Base-by-base conservation (phyloP, 2,329 filamentous ascomycete species). In the Dryadomyces sulphureus region DNA sequence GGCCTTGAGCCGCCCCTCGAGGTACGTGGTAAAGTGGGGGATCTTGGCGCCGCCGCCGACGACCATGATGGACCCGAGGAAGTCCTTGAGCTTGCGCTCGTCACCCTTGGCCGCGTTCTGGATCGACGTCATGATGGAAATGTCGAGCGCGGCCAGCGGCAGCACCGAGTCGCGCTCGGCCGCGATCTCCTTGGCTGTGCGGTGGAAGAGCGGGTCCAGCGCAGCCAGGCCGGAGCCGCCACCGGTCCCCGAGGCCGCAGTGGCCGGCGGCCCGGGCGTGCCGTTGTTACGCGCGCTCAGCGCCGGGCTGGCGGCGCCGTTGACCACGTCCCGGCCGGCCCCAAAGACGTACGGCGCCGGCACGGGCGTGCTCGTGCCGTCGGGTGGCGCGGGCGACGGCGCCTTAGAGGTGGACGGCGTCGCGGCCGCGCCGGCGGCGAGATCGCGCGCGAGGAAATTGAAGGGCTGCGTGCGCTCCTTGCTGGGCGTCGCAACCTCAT, bases 41-140 rank as follows among this genome's bases (percentile, higher is more conserved):
- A 84, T 79, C 66, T 92, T 85, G 52, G 84, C 79, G 3, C 85
- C 87, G 25, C 89, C 88, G 41, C 88, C 88, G 45, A 93, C 79
- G 1, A 94, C 77, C 83, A 94, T 92, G 65, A 94, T 90, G 41
- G 84, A 84, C 34, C 85, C 84, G 27, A 93, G 72, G 57, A 94
- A 84, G 59, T 98, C 92, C 45, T 86, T 82, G 52, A 90, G 79
- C 63, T 93, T 94, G 66, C 92, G 90, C 53, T 96, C 88, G 59
- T 96, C 90, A 47, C 82, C 82, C 51, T 82, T 83, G 45, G 87
- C 82, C 7, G 87, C 92, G 61, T 94, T 84, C 41, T 84, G 75
- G 57, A 96, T 94, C 42, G 81, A 89, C 16, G 84, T 88, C 49
- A 95, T 73, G 55, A 98, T 94, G 5, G 92, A 90, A 50, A 81